Evolutionary conservation across 2,329 filamentous ascomycete species (phyloP).

Genomic region (Pseudodiploospora longispora): DNA sequence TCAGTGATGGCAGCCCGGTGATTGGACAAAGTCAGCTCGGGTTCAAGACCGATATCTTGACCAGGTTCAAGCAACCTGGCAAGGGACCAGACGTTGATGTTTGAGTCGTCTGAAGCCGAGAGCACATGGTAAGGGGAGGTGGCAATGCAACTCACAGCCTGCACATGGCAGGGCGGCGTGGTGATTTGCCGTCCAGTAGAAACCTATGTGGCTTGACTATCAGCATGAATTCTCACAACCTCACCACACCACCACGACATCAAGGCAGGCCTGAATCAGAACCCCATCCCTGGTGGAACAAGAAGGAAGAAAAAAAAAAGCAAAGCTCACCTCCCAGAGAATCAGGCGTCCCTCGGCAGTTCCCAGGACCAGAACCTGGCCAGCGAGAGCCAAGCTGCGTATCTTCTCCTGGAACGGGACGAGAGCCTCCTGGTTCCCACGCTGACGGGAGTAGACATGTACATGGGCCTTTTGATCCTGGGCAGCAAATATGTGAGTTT

Average conservation of each 20-base stretch:
- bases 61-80: conserved; percentile 59
- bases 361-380: conserved; percentile 68
- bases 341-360: conserved; percentile 80
- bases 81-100: conserved; percentile 86
- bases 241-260: not conserved
- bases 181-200: conserved; percentile 69
- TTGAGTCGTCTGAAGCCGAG: conserved; percentile 77
- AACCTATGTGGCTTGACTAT: conserved; percentile 37
- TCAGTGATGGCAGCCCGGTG: conserved; percentile 68
- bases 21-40: conserved; percentile 67
- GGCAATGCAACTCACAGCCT: conserved; percentile 68
- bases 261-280: too few species aligned
- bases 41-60: conserved; percentile 51
- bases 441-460: conserved; percentile 80
- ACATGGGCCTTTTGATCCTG: conserved; percentile 88
- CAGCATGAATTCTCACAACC: conserved; percentile 10
- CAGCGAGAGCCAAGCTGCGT: conserved; percentile 64
- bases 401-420: conserved; percentile 85
- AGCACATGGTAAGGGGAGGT: conserved; percentile 65
- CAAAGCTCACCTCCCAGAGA: conserved; percentile 72
- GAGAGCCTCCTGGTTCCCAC: conserved; percentile 79
- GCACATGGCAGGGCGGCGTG: conserved; percentile 70
- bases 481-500: conserved; percentile 81
- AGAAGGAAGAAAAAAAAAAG: conserved; percentile 11
- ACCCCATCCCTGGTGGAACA: not conserved